Percentiles rank a stretch among this genome's conserved stretches.
These are phyloP conservation scores for Dothideomycetes sp. DNA, from an alignment of 2,329 filamentous ascomycete species.

Conservation along the genomic window DNA sequence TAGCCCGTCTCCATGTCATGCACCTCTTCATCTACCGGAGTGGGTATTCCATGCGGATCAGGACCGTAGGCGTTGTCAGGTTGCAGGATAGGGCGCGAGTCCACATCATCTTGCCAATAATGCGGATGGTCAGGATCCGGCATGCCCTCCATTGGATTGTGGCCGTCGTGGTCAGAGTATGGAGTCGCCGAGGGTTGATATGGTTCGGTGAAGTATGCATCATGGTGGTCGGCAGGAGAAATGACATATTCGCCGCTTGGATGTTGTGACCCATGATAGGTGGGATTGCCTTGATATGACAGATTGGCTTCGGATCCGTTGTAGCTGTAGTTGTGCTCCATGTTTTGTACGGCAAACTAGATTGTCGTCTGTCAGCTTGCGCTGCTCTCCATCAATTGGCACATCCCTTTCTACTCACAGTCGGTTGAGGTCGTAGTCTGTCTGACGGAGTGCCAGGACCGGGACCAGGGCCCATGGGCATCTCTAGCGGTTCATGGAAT, in stretches of 20 bases:
- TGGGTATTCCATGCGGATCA: conserved; percentile 36
- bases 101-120: conserved; percentile 56
- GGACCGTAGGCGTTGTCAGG: conserved; percentile 51
- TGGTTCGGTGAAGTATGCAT: conserved; percentile 73
- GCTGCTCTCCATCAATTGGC: neutral
- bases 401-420: conserved; percentile 49
- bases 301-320: conserved; percentile 47
- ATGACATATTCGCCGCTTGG: conserved; percentile 56
- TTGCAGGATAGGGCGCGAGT: conserved; percentile 65
- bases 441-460: conserved; percentile 54
- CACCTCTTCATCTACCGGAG: conserved; percentile 31
- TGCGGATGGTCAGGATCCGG: conserved; percentile 17
- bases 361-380: conserved; percentile 4
- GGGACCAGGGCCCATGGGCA: conserved; percentile 51
- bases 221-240: conserved; percentile 75
- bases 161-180: conserved; percentile 13
- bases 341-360: conserved; percentile 61
- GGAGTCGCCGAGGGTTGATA: conserved; percentile 52
- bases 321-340: conserved; percentile 52
- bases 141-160: conserved; percentile 16
- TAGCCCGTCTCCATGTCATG: conserved; percentile 24
- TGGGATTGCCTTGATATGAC: conserved; percentile 6
- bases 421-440: conserved; percentile 70
- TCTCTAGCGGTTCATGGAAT: conserved; percentile 56
- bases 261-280: conserved; percentile 28